Evolutionary conservation across 83 land plant genomes (phyloP).

Genomic region (Isoetes engelmannii): DNA sequence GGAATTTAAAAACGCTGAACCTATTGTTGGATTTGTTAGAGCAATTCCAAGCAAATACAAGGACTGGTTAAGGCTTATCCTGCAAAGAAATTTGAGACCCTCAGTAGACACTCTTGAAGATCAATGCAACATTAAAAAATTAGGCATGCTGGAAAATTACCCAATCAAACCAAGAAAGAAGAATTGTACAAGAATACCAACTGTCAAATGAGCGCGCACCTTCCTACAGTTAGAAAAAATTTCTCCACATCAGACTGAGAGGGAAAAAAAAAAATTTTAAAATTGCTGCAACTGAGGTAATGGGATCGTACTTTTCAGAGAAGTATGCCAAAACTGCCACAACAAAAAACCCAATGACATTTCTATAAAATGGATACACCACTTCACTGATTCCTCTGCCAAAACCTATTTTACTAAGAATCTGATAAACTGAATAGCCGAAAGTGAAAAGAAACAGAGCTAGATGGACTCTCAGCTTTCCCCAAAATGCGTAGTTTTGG

Average conservation of each 20-base stretch:
- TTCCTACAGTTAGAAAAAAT: background rate
- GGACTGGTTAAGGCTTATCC: constrained; percentile 15
- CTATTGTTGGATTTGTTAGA: constrained; percentile 6
- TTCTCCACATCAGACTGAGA: background rate
- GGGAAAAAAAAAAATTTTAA: background rate
- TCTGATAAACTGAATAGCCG: constrained; percentile 15
- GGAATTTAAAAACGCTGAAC: constrained; percentile 8
- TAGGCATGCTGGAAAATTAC: background rate
- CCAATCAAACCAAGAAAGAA: constrained; percentile 11
- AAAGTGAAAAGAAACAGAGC: background rate
- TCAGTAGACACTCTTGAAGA: background rate
- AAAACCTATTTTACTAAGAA: constrained; percentile 11
- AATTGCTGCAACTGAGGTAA: background rate
- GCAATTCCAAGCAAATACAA: constrained; percentile 18
- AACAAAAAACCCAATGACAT: background rate
- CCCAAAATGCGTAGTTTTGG: background rate
- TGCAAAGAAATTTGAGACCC: background rate
- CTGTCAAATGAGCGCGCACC: background rate
- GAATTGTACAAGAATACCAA: background rate
- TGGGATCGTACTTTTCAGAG: constrained; percentile 11
- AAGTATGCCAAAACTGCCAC: constrained; percentile 3
- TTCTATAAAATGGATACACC: background rate
- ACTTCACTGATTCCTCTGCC: constrained; percentile 9
- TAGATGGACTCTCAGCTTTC: constrained; percentile 5
- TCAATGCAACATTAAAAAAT: background rate